Evolutionary conservation across 768 basidiomycete genomes (phyloP).

Genomic region (Phlebiopsis gigantea): DNA sequence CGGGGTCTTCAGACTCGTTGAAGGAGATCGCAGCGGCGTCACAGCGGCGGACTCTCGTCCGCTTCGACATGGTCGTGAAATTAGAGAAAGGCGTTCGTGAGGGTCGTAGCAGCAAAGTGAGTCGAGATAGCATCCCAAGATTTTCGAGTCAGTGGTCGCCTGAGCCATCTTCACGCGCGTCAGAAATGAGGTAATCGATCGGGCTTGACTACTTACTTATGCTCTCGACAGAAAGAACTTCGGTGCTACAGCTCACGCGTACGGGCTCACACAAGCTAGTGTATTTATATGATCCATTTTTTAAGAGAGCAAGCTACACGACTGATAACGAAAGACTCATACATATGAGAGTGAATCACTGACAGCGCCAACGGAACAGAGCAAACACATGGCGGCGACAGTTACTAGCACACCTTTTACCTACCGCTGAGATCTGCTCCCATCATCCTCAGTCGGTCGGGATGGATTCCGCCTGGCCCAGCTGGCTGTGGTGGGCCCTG

Average conservation of each 20-base stretch:
- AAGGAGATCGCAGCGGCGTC: slow-evolving; percentile 62
- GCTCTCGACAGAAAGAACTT: too few relatives aligned
- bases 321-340: not conserved
- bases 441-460: slow-evolving; percentile 83
- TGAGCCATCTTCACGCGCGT: slow-evolving; percentile 1
- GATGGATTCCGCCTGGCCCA: slow-evolving; percentile 73
- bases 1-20: slow-evolving; percentile 38
- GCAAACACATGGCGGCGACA: too few relatives aligned
- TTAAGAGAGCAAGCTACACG: not conserved
- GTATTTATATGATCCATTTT: not conserved
- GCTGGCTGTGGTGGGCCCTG: slow-evolving; percentile 26
- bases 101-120: slow-evolving; percentile 1
- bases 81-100: not conserved
- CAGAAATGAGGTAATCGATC: slow-evolving; percentile 5
- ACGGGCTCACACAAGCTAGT: not conserved
- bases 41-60: slow-evolving; percentile 49
- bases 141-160: not conserved
- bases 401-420: too few relatives aligned
- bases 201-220: not conserved
- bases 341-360: not conserved
- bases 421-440: slow-evolving; percentile 22
- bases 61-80: slow-evolving; percentile 17
- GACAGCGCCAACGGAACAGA: not conserved
- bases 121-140: slow-evolving; percentile 2
- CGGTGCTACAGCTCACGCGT: too few relatives aligned